phyloP scores from a whole-genome alignment of 23 red algal genomes.

The Gracilaria caudata region DNA sequence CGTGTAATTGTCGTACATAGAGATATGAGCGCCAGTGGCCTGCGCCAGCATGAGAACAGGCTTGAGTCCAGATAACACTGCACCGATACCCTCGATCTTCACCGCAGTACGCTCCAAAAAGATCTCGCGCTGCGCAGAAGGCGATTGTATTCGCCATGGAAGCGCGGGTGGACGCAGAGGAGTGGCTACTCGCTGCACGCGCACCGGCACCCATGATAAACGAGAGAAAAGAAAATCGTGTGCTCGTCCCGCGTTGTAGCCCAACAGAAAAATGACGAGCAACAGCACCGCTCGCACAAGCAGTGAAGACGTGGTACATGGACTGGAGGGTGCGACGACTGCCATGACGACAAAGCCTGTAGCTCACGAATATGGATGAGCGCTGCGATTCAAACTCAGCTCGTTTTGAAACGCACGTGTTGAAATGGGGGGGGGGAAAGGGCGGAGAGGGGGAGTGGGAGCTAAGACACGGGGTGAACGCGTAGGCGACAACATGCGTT shows the following conservation, averaged over 20 bases:
- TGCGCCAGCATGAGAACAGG: slow-evolving; percentile 28
- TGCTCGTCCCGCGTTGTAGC: neutral
- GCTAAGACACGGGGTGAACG: no score
- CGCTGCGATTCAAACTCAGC: no score
- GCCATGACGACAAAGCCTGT: neutral
- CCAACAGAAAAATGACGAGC: neutral
- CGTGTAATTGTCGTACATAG: slow-evolving; percentile 29
- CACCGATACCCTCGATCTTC: slow-evolving; percentile 31
- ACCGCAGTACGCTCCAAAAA: slow-evolving; percentile 1
- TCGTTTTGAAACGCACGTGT: no score
- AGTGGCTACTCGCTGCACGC: neutral
- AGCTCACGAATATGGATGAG: no score
- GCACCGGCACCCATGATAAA: neutral
- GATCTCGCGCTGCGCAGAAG: slow-evolving; percentile 3
- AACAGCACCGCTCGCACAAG: neutral
- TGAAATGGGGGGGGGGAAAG: neutral
- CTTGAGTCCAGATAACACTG: slow-evolving; percentile 35
- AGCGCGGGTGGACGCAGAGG: neutral
- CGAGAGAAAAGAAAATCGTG: neutral
- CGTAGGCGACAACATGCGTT: no score
- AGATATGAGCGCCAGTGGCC: slow-evolving; percentile 7
- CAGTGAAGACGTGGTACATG: neutral
- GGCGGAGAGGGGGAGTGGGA: neutral
- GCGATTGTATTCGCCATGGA: no score
- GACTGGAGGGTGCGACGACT: neutral